A percentile compares a stretch with the other conserved stretches of the same genome.
phyloP scores from a whole-genome alignment of 371 early-diverging fungal genomes.

The Lichtheimia ramosa region DNA sequence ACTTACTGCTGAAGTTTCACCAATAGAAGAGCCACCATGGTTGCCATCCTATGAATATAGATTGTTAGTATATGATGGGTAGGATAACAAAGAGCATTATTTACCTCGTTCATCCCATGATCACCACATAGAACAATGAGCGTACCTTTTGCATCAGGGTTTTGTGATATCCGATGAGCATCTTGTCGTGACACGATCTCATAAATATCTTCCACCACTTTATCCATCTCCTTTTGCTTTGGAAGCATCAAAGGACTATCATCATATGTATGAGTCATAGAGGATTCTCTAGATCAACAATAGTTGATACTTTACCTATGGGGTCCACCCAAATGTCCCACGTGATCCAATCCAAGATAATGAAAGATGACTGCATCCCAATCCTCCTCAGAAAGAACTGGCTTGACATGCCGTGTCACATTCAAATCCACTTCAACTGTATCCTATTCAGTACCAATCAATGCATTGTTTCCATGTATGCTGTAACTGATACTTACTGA shows the following conservation, averaged over 20 bases:
- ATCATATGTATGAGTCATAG: background rate
- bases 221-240: conserved; percentile 82
- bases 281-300: too few species aligned
- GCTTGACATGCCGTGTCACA: conserved; percentile 76
- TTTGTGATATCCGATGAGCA: conserved; percentile 26
- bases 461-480: background rate
- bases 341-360: conserved; percentile 94
- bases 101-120: conserved; percentile 97
- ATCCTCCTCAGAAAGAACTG: conserved; percentile 53
- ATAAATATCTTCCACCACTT: conserved; percentile 59
- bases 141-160: conserved; percentile 61
- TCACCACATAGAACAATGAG: conserved; percentile 95
- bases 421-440: conserved; percentile 78
- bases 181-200: conserved; percentile 48
- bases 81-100: conserved; percentile 25
- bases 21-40: conserved; percentile 66
- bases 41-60: conserved; percentile 49
- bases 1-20: conserved; percentile 63
- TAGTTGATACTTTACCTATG: conserved; percentile 27
- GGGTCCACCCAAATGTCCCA: conserved; percentile 92
- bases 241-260: conserved; percentile 70
- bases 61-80: background rate
- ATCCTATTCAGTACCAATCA: conserved; percentile 42
- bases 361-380: conserved; percentile 92
- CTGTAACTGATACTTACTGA: conserved; percentile 36